Evolutionary conservation across 139 green algal genomes (phyloP).

Genomic region (Coelastrella sp.): DNA sequence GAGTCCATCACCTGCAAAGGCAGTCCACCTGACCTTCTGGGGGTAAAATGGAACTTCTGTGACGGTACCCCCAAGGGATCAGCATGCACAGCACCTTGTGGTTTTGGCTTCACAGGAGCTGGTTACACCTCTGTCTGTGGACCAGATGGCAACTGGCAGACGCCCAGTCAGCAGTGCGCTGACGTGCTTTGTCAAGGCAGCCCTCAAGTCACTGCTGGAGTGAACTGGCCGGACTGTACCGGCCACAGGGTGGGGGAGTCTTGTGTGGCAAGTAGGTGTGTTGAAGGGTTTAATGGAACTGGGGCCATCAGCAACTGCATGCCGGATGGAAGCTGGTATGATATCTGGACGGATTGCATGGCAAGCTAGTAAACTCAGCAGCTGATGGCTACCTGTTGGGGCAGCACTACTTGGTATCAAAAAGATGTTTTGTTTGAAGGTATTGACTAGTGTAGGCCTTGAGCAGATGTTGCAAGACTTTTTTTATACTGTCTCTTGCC

Average conservation of each 20-base stretch:
- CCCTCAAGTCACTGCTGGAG: conserved; percentile 26
- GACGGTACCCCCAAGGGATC: background rate
- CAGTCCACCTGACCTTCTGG: background rate
- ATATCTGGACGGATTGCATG: conserved; percentile 2
- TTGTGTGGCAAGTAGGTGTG: conserved; percentile 1
- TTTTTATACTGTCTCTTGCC: too few species aligned
- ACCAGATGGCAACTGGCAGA: conserved; percentile 27
- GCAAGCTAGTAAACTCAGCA: background rate
- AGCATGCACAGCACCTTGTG: background rate
- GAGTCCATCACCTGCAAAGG: background rate
- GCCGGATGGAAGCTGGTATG: conserved; percentile 9
- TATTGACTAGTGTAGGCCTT: too few species aligned
- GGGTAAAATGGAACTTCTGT: background rate
- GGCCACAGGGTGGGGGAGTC: background rate
- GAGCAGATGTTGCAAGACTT: too few species aligned
- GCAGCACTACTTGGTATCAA: too few species aligned
- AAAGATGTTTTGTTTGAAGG: too few species aligned
- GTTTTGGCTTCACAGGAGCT: background rate
- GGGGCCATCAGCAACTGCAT: conserved; percentile 19
- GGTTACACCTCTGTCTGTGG: background rate
- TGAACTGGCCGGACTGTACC: conserved; percentile 17
- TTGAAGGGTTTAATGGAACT: background rate
- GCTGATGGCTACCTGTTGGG: background rate
- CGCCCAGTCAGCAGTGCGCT: conserved; percentile 56
- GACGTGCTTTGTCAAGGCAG: conserved; percentile 83